Evolutionary conservation across 1,139 yeast genomes (phyloP), one percentile per base, ranked within the genome.

Genomic region (Meyerozyma elateridarum): DNA sequence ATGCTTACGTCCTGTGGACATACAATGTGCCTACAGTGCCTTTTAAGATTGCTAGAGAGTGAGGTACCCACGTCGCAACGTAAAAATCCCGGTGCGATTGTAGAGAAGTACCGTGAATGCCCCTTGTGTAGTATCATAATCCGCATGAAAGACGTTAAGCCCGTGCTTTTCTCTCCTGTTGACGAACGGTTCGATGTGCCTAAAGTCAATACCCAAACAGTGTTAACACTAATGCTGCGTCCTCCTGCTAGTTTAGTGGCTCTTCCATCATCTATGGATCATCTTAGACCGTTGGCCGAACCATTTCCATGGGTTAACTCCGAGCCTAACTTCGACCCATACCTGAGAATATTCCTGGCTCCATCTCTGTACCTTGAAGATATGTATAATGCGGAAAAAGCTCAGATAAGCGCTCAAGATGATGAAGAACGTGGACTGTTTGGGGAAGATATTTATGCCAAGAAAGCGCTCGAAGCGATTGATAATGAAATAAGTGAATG

Each of bases 1-100:
- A 93, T 93, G 97, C 77, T 88, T 20, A 62, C 69, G 8, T 73
- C 79, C 12, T 93, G 99, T 61, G 98, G 99, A 3, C 99, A 93
- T 52, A 72, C 88, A 9, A 73, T 91, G 49, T 93, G 99, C 52
- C 70, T 78, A 35, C 78, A 88, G 18, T 93, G 99, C 52, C 58
- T 89, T 24, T 56, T 87, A 33, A 73, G 89, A 24, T 74, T 85
- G 48, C 60, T 87, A 34, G 85, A 76, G 25, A 74, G 82, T 14
- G 77, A 76, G 31, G 59, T 70, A 2, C 68, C 73, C 1, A 46
- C 46, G 14, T 57, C 56, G 25, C 61, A 61, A 42, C 66, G 66
- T 38, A 45, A 51, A 18, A 64, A 65, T 36, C 45, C 59, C 7
- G 48, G 49, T 25, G 70, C 64, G 6, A 49, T 66, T n/a, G 64